Base-by-base conservation (phyloP, 2,329 filamentous ascomycete genomes). In the Aquanectria penicillioides region DNA sequence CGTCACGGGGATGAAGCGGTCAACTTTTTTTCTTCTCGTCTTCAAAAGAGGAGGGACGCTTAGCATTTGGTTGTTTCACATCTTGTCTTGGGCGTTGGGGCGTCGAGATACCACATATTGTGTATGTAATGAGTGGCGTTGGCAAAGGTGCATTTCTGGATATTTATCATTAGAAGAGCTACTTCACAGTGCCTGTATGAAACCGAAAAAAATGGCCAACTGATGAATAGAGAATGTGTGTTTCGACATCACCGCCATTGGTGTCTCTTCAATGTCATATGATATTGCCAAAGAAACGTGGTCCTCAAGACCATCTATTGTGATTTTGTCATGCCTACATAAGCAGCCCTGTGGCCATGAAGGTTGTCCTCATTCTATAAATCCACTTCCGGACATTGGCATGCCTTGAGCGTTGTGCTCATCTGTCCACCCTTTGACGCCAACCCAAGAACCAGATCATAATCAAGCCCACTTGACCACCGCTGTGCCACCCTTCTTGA, bases 401-500 rank as follows among this genome's bases (percentile, higher is more conserved):
- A 43, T 53, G 29, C 28, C 22, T 37, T 22, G 23, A 46, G 26
- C 18, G 48, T 48, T 52, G 23, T 43, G 34, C 36, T 28, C 44
- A 38, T 17, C 31, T 49, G 40, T 33, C 29, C 33, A 47, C 25
- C 36, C 54, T 36, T 51, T 51, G 61, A 67, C 66, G 61, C 68
- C 64, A 50, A 46, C 28, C 52, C 26, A 60, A 25, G 17, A 25
- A 56, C 25, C 25, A 23, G 26, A 18, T 15, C 36, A 41, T 18
- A 49, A 50, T 64, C 31, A 71, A 62, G 72, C 65, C 82, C 82
- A 85, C 77, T 89, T 90, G 34, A 89, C 86, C 31, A 89, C 83
- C 2, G 85, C 86, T 0, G 84, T 88, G 17, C 86, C 87, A 11
- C 87, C 87, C 72, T 83, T 84, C 78, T 86, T 89, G 69, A 90